Conservation (phyloP, 2,329 filamentous ascomycete genomes). For the Ceratocystis ficicola region DNA sequence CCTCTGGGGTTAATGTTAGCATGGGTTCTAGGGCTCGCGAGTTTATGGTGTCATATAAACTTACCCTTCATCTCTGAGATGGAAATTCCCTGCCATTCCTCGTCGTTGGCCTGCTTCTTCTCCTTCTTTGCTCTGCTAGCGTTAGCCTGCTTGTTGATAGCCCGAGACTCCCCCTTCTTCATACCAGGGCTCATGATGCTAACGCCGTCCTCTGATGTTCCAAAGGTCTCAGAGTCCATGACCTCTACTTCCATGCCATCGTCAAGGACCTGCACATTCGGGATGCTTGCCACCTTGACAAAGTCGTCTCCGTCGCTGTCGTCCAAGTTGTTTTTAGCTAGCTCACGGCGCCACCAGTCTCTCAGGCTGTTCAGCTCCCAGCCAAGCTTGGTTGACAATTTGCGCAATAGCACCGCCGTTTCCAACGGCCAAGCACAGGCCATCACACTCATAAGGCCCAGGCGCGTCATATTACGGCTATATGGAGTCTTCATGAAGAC, state of each 20-base stretch:
- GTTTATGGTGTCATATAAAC: background rate
- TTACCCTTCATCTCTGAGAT: conserved; percentile 20
- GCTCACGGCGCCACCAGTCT: conserved; percentile 18
- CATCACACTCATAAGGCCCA: conserved; percentile 14
- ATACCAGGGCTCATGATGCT: background rate
- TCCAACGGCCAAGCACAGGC: conserved; percentile 20
- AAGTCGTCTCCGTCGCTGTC: conserved; percentile 13
- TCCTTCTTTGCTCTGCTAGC: background rate
- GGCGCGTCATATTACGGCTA: conserved; percentile 13
- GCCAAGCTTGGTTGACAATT: conserved; percentile 17
- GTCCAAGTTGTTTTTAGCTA: conserved; percentile 15
- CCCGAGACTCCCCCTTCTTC: conserved; percentile 16
- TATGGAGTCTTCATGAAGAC: conserved; percentile 16
- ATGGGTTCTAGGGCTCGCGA: background rate
- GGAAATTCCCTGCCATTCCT: conserved; percentile 15
- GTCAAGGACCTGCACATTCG: conserved; percentile 13
- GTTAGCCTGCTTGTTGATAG: conserved; percentile 18
- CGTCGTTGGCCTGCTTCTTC: background rate
- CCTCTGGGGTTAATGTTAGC: conserved; percentile 4
- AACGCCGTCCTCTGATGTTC: conserved; percentile 19
- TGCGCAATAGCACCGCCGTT: conserved; percentile 15
- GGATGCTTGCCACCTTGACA: conserved; percentile 2
- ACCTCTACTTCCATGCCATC: conserved; percentile 20
- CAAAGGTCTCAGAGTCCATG: conserved; percentile 17
- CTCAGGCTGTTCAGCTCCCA: conserved; percentile 18